These are phyloP conservation scores for Lojkania enalia DNA, from an alignment of 2,329 filamentous ascomycete genomes.

Conservation along the genomic window DNA sequence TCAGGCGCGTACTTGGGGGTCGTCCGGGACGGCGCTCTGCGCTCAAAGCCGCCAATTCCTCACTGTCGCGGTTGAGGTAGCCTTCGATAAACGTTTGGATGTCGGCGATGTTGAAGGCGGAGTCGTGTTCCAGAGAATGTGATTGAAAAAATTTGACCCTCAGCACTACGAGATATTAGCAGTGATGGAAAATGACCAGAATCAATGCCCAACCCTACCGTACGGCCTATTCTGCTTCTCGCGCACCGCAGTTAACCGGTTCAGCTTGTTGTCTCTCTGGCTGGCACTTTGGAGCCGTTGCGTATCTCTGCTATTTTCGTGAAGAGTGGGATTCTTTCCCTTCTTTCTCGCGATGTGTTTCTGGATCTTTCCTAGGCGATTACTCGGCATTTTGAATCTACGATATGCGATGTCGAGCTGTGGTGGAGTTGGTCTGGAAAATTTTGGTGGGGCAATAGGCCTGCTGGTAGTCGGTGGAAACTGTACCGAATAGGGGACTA, in stretches of 20 bases:
- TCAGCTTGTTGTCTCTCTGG: constrained; percentile 79
- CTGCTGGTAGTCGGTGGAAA: no score
- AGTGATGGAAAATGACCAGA: neutral
- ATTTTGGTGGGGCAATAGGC: constrained; percentile 29
- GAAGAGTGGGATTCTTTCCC: constrained; percentile 72
- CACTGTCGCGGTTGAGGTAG: constrained; percentile 65
- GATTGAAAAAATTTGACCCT: constrained; percentile 74
- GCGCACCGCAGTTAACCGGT: constrained; percentile 69
- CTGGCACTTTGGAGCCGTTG: constrained; percentile 77
- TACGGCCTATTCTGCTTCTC: constrained; percentile 75
- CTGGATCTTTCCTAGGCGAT: constrained; percentile 76
- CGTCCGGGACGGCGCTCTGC: constrained; percentile 75
- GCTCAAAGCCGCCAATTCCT: constrained; percentile 68
- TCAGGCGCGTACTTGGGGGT: constrained; percentile 76
- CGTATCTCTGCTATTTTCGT: constrained; percentile 87
- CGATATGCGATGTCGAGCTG: no score
- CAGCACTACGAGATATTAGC: constrained; percentile 55
- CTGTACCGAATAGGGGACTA: neutral
- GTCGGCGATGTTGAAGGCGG: constrained; percentile 53
- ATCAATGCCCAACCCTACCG: constrained; percentile 53
- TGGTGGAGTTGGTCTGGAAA: constrained; percentile 18
- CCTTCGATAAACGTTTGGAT: constrained; percentile 57
- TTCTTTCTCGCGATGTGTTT: constrained; percentile 92
- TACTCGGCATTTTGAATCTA: constrained; percentile 48
- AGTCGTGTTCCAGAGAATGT: constrained; percentile 57